Base-by-base conservation (phyloP, 1,139 yeast species). In the Hyphopichia wangnamkhiaoensis region DNA sequence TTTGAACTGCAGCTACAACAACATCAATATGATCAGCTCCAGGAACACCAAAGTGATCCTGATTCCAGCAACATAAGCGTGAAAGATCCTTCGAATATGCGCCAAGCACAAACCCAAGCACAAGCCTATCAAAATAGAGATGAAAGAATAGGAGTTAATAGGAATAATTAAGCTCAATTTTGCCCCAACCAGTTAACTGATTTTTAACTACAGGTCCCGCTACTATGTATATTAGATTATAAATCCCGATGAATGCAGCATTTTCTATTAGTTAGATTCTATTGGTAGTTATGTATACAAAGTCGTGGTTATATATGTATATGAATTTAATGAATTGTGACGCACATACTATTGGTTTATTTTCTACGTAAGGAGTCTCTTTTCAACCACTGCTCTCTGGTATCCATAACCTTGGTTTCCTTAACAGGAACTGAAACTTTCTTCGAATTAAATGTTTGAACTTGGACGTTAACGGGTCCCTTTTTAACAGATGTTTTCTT, bases 391-490 rank as follows among this genome's bases (percentile, higher is more conserved):
- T 76, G 75, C 38, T 75, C 76, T 53, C 71, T 78, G 23, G 72
- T 62, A 35, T 59, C 65, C 37, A 74, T 56, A 10, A 74, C 63
- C 32, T 62, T 57, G 17, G 59, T 53, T 42, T 74, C 79, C 32
- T 74, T 71, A 33, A 63, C 63, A 8, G 84, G 84, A 3, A 73
- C 78, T 6, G 62, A 51, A 39, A 60, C 68, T 39, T 54, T 57
- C 35, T 59, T 56, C 37, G 46, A 48, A 35, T 53, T 47, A 30
- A 49, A 54, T 3, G 56, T 37, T 43, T 71, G 65, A 19, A 75
- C 77, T 50, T 64, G 68, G 14, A 80, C 85, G 48, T 62, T 70
- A 24, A 80, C 82, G 4, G 84, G 82, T 0, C 86, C 85, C 50
- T 71, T 77, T 41, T 71, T 71, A 21, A 71, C 55, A 5, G 68